Conservation (phyloP, 306 rosid species). For the Ormosia emarginata region DNA sequence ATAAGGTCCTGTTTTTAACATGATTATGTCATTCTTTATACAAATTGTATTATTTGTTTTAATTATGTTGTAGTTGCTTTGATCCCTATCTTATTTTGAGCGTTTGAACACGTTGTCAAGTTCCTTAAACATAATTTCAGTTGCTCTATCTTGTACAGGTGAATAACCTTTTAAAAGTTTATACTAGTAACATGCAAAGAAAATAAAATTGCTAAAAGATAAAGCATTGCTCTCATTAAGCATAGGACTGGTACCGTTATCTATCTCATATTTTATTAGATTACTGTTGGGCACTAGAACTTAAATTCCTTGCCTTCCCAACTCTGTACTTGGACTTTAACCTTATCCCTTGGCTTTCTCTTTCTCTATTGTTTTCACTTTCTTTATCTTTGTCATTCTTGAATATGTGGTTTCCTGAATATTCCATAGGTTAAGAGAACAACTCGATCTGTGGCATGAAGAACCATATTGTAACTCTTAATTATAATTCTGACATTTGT, state of each 20-base stretch:
- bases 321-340: neutral
- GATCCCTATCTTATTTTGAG: slow-evolving; percentile 82
- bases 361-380: too few relatives aligned
- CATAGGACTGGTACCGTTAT: neutral
- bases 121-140: slow-evolving; percentile 88
- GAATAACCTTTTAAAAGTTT: neutral
- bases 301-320: neutral
- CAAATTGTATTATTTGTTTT: slow-evolving; percentile 5
- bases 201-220: neutral
- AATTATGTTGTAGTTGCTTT: slow-evolving; percentile 72
- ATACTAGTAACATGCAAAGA: neutral
- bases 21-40: too few relatives aligned
- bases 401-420: neutral
- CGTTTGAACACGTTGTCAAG: slow-evolving; percentile 85
- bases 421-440: neutral
- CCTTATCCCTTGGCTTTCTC: neutral
- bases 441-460: neutral
- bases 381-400: neutral
- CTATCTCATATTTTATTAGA: neutral
- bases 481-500: neutral
- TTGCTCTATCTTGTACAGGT: slow-evolving; percentile 91
- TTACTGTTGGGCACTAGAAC: neutral
- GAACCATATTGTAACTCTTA: neutral
- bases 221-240: neutral
- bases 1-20: too few relatives aligned